A percentile compares a stretch with the other conserved stretches of the same genome.
Evolutionary conservation across 176 grass and related monocot species (phyloP).

Genomic region (Phoenix roebelenii): DNA sequence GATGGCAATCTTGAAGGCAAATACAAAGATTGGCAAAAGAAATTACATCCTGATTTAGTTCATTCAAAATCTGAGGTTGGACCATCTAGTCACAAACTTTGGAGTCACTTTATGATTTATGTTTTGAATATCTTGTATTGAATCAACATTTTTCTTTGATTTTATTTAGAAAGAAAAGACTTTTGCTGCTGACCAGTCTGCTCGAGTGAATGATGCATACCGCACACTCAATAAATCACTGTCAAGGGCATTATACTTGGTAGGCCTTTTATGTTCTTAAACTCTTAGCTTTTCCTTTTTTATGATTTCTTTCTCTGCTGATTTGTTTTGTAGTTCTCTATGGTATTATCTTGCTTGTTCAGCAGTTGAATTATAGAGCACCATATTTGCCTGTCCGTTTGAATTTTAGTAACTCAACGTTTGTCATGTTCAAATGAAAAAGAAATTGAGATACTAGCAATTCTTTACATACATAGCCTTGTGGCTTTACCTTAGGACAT

Average conservation of each 20-base stretch:
- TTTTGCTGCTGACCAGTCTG: constrained; percentile 78
- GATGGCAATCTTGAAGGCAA: constrained; percentile 56
- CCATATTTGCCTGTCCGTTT: no score
- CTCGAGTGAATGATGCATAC: constrained; percentile 79
- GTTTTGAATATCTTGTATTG: no score
- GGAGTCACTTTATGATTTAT: no score
- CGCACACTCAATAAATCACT: constrained; percentile 60
- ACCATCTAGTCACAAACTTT: background rate
- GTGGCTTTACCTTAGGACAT: no score
- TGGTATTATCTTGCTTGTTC: no score
- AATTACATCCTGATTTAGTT: constrained; percentile 87
- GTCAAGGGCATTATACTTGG: constrained; percentile 74
- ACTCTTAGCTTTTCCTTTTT: background rate
- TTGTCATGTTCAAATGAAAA: no score
- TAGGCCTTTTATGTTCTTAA: constrained; percentile 23
- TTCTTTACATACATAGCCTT: no score
- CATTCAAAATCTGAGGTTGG: constrained; percentile 90
- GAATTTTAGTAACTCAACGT: no score
- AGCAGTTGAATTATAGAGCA: no score
- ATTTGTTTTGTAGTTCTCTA: no score
- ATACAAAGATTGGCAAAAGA: constrained; percentile 98
- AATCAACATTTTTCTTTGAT: background rate
- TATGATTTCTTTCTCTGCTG: background rate
- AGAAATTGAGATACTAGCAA: no score
- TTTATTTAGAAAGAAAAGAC: constrained; percentile 56